A percentile compares a stretch with the other conserved stretches of the same genome.
Conservation (phyloP, 2,329 filamentous ascomycete species). For the Incumbomyces lentus region DNA sequence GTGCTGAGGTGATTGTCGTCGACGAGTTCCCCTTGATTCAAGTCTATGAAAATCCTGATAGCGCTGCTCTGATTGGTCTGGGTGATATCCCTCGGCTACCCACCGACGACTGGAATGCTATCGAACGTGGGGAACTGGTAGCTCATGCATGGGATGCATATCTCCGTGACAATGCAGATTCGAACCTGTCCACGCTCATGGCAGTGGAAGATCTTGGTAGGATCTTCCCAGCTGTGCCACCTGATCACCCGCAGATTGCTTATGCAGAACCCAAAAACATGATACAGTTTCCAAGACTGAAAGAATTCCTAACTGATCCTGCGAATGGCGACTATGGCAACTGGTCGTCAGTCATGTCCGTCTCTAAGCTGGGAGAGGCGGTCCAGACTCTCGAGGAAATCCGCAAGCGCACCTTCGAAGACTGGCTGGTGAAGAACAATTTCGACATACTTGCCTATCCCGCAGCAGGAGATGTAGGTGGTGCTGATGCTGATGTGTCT, state of each 20-base stretch:
- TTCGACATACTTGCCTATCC: slow-evolving; percentile 40
- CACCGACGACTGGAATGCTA: slow-evolving; percentile 34
- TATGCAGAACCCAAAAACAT: slow-evolving; percentile 11
- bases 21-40: slow-evolving; percentile 26
- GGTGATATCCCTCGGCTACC: slow-evolving; percentile 35
- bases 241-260: slow-evolving; percentile 10
- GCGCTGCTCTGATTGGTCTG: neutral
- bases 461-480: slow-evolving; percentile 39
- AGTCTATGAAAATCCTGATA: slow-evolving; percentile 22
- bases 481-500: slow-evolving; percentile 35
- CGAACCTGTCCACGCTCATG: slow-evolving; percentile 28
- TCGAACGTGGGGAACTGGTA: slow-evolving; percentile 40
- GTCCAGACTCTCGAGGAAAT: slow-evolving; percentile 10
- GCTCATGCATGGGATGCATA: slow-evolving; percentile 46
- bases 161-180: slow-evolving; percentile 33
- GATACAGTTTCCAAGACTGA: slow-evolving; percentile 11
- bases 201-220: slow-evolving; percentile 31
- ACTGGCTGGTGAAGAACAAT: slow-evolving; percentile 33
- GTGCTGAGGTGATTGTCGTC: slow-evolving; percentile 24
- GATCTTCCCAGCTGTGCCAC: slow-evolving; percentile 27
- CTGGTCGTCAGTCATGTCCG: slow-evolving; percentile 8
- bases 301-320: slow-evolving; percentile 4
- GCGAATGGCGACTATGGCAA: neutral
- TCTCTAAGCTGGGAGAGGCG: slow-evolving; percentile 8
- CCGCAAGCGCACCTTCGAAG: slow-evolving; percentile 25